These are phyloP conservation scores for Talaromyces sp. DNA, from an alignment of 2,329 filamentous ascomycete genomes.

Conservation along the genomic window DNA sequence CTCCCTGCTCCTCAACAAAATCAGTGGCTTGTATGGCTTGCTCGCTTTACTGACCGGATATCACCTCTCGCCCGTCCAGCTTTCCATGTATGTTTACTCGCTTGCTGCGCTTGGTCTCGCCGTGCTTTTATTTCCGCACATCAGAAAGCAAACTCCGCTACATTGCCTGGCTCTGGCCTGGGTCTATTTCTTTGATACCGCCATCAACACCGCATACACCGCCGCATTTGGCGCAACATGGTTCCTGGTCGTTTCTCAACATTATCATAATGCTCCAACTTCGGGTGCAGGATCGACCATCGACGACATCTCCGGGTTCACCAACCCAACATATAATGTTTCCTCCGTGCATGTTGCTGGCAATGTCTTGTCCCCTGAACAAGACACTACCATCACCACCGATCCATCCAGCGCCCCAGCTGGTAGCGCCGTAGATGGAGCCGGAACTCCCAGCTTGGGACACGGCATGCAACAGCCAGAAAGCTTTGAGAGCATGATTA, in stretches of 20 bases:
- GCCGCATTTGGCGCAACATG: slow-evolving; percentile 74
- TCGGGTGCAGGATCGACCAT: slow-evolving; percentile 51
- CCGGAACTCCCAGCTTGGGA: slow-evolving; percentile 45
- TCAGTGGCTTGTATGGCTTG: slow-evolving; percentile 83
- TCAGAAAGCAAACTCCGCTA: slow-evolving; percentile 70
- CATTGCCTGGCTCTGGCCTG: slow-evolving; percentile 77
- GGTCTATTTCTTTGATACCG: slow-evolving; percentile 75
- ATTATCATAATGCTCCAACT: slow-evolving; percentile 42
- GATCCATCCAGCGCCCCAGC: slow-evolving; percentile 29
- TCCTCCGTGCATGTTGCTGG: slow-evolving; percentile 51
- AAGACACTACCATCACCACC: slow-evolving; percentile 44
- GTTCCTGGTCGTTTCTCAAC: slow-evolving; percentile 68
- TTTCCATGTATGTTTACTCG: slow-evolving; percentile 89
- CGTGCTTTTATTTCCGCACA: slow-evolving; percentile 68
- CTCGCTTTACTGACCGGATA: slow-evolving; percentile 85
- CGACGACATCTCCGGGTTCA: slow-evolving; percentile 59
- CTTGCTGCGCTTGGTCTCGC: slow-evolving; percentile 63
- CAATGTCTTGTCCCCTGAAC: slow-evolving; percentile 43
- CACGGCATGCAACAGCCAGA: slow-evolving; percentile 61
- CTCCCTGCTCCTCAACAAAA: slow-evolving; percentile 83
- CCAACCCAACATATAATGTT: slow-evolving; percentile 56
- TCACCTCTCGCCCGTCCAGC: slow-evolving; percentile 71
- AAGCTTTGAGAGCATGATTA: slow-evolving; percentile 67
- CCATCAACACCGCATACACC: slow-evolving; percentile 78
- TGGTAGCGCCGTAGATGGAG: slow-evolving; percentile 22